Evolutionary conservation across 169 alveolate species (phyloP).

Genomic region (Plasmodium vivax): DNA sequence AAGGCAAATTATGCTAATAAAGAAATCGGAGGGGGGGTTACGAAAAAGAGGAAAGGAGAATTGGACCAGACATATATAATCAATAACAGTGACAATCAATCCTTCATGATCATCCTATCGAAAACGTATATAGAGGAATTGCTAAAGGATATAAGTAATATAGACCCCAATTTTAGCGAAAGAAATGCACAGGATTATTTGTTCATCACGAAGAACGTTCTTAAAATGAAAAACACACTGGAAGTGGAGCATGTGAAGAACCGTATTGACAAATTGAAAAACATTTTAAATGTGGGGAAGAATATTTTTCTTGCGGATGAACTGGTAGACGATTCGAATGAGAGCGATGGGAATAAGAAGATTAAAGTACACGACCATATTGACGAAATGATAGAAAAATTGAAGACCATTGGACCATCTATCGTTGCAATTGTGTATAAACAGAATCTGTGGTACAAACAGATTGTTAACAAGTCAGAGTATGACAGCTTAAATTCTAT

Average conservation of each 20-base stretch:
- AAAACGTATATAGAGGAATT: constrained; percentile 62
- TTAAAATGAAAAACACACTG: constrained; percentile 34
- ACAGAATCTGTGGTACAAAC: constrained; percentile 60
- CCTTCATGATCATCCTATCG: constrained; percentile 19
- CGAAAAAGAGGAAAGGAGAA: constrained; percentile 34
- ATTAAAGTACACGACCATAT: constrained; percentile 17
- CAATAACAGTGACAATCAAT: neutral
- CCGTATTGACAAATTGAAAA: constrained; percentile 45
- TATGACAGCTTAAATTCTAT: constrained; percentile 71
- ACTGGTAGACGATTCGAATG: neutral
- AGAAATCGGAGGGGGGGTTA: neutral
- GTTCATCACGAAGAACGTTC: constrained; percentile 44
- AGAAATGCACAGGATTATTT: constrained; percentile 33
- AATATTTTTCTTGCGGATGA: constrained; percentile 33
- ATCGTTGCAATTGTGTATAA: constrained; percentile 33
- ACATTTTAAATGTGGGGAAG: constrained; percentile 38
- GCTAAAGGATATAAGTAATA: constrained; percentile 32
- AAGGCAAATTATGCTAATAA: constrained; percentile 1
- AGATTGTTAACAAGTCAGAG: constrained; percentile 68
- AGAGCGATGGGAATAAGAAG: neutral
- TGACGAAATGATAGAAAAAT: constrained; percentile 58
- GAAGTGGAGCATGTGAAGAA: constrained; percentile 29
- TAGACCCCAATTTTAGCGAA: constrained; percentile 36
- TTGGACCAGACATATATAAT: constrained; percentile 3
- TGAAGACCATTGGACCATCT: constrained; percentile 30